Evolutionary conservation across 495 filamentous ascomycete species (phyloP), one percentile per base, ranked within the genome.

Genomic region (Geopyxis carbonaria): DNA sequence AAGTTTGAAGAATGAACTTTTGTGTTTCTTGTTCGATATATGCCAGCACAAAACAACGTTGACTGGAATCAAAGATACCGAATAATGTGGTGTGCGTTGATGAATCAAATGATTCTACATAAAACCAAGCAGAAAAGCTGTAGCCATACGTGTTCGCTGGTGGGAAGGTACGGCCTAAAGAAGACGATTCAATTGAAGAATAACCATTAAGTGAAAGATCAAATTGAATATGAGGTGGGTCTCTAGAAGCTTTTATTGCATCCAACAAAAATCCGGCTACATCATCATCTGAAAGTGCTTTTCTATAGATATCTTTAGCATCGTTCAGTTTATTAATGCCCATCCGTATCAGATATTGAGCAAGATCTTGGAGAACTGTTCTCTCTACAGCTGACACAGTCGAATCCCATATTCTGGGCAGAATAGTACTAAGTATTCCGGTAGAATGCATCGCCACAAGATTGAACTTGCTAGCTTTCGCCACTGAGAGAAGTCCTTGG

Each of bases 1-100:
- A 94, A 23, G 89, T 95, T 56, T 97, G 89, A 16, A 97, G 64
- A 52, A 97, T 95, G 46, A 97, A 84, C 53, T 93, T 85, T 20
- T 70, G 75, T n/a, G 83, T 91, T 54, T 95, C 85, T 51, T 78
- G 83, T 57, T 97, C 89, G 18, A 97, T 68, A 55, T 95, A 97
- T 16, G 78, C 79, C 30, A 97, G 71, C 22, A 95, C 64, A 47
- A 97, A 97, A 59, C 91, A 97, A 0, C 80, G 84, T 51, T 97
- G 89, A 13, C 72, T 82, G 0, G 77, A 65, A 61, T 97, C 89
- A 57, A 92, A 95, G 8, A 86, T 83, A 3, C 89, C 89, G 59
- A 97, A 97, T 5, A 97, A 65, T 2, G 89, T 97, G 1, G 89
- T 94, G 58, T 95, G 91, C 10, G 78, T 76, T 22, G 68, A 73